Percentiles rank a stretch among this genome's conserved stretches.
These are phyloP conservation scores for Pseudogymnoascus sp. DNA, from an alignment of 2,329 filamentous ascomycete species.

Conservation along the genomic window DNA sequence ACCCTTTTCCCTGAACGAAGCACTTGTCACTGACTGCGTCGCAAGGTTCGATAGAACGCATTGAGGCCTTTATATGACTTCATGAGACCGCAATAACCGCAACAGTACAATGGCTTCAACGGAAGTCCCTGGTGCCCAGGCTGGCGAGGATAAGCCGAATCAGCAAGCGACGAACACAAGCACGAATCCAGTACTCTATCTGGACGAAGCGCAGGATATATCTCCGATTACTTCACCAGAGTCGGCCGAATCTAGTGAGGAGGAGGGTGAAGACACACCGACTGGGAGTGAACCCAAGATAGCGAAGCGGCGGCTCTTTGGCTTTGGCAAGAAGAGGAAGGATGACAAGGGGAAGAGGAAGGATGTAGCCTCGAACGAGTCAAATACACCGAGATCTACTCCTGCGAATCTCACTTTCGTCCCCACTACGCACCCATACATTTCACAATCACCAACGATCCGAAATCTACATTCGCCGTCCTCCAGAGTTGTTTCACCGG, in stretches of 20 bases:
- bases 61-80: neutral
- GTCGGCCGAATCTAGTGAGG: conserved; percentile 24
- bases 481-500: conserved; percentile 70
- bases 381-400: conserved; percentile 27
- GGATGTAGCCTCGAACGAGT: conserved; percentile 27
- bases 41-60: conserved; percentile 8
- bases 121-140: neutral
- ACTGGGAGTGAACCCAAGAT: conserved; percentile 35
- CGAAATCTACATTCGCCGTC: conserved; percentile 62
- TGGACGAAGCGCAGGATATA: conserved; percentile 31
- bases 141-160: neutral
- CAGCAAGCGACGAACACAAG: conserved; percentile 24
- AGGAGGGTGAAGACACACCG: conserved; percentile 26
- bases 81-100: neutral
- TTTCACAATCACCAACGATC: conserved; percentile 42
- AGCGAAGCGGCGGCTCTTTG: conserved; percentile 54
- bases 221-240: conserved; percentile 11
- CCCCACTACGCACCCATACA: conserved; percentile 37
- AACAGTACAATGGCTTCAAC: conserved; percentile 8
- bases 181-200: conserved; percentile 17
- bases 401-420: conserved; percentile 39
- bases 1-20: neutral
- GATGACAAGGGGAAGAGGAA: conserved; percentile 41
- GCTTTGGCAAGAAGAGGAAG: conserved; percentile 51
- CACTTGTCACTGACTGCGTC: neutral